phyloP scores from a whole-genome alignment of 495 filamentous ascomycete genomes.

The Aspergillus conjunctus region DNA sequence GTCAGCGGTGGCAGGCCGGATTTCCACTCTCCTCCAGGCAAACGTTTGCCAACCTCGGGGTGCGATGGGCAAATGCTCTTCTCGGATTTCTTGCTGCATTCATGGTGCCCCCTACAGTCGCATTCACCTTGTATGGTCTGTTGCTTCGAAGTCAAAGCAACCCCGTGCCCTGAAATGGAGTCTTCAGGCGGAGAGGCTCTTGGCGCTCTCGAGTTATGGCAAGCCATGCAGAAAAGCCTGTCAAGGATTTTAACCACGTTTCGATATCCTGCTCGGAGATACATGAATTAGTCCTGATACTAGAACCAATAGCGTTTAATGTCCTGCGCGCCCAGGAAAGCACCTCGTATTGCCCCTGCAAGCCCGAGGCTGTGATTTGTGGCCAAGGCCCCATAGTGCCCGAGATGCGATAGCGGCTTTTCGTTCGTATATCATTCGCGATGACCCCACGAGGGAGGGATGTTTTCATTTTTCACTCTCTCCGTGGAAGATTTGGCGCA shows the following conservation, averaged over 20 bases:
- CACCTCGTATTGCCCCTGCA: not conserved
- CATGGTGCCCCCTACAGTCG: conserved; percentile 72
- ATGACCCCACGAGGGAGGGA: not conserved
- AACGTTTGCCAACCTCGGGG: conserved; percentile 72
- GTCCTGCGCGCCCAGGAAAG: too few relatives aligned
- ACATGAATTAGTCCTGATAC: too few relatives aligned
- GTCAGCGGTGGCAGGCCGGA: conserved; percentile 64
- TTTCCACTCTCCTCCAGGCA: conserved; percentile 77
- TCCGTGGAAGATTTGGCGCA: not conserved
- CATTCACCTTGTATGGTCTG: conserved; percentile 63
- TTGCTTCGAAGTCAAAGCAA: conserved; percentile 49
- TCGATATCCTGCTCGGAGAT: too few relatives aligned
- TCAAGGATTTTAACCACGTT: too few relatives aligned
- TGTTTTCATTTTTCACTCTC: not conserved
- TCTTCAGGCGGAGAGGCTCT: too few relatives aligned
- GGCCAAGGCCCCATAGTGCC: not conserved
- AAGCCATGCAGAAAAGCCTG: too few relatives aligned
- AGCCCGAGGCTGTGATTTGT: not conserved
- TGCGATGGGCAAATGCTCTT: conserved; percentile 72
- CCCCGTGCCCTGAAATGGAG: not conserved
- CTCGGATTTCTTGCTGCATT: conserved; percentile 67
- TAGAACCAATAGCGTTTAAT: too few relatives aligned
- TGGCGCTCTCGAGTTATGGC: too few relatives aligned
- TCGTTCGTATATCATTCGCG: not conserved
- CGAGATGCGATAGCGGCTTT: not conserved